Evolutionary conservation across 176 grass and related monocot species (phyloP).

Genomic region (Carex parvula): DNA sequence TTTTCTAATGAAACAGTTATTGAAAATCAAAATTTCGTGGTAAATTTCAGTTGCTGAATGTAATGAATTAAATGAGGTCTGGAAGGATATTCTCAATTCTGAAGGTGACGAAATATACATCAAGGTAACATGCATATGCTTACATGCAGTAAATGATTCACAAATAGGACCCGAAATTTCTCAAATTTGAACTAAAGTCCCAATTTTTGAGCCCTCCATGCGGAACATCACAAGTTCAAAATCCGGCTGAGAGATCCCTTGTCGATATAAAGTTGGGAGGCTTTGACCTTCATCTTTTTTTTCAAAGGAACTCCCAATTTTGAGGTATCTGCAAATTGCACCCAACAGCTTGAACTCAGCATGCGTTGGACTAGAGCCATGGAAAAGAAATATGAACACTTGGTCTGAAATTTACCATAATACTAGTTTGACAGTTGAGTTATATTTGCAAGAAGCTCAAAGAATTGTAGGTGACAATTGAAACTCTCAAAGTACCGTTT

Average conservation of each 20-base stretch:
- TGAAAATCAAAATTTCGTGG: background rate
- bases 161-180: background rate
- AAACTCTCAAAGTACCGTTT: background rate
- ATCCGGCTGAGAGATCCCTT: no score
- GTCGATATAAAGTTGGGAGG: no score
- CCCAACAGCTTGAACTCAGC: background rate
- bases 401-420: background rate
- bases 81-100: constrained; percentile 91
- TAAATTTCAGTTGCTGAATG: constrained; percentile 74
- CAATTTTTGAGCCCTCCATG: background rate
- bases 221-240: no score
- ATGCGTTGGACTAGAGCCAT: background rate
- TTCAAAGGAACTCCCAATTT: no score
- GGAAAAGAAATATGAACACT: background rate
- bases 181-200: background rate
- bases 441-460: background rate
- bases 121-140: constrained; percentile 49
- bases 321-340: background rate
- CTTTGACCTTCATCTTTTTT: no score
- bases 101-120: constrained; percentile 98
- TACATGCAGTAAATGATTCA: background rate
- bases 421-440: background rate
- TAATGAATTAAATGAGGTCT: constrained; percentile 79
- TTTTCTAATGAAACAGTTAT: background rate
- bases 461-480: background rate